Base-by-base conservation (phyloP, 192 early-diverging fungal species). In the Backusella tuberculispora region DNA sequence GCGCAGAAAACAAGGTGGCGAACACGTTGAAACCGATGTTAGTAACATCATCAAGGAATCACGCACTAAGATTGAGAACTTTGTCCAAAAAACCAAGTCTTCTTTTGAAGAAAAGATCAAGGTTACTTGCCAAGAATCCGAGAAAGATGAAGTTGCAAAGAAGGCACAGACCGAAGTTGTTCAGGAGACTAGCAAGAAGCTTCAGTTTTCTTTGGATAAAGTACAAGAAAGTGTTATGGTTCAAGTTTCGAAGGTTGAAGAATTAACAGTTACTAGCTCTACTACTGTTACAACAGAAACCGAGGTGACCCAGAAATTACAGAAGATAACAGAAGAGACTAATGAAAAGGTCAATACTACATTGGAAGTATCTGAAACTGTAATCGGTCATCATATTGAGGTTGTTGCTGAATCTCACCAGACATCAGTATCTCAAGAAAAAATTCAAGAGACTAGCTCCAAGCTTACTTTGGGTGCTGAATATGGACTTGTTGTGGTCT, bases 1-100 rank as follows among this genome's bases (percentile, higher is more conserved):
- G 6, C 74, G 74, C 37, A 17, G 38, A 2, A 75, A 75, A 17
- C 47, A 75, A 67, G 74, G 74, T 37, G 74, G 74, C 26, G 41
- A 63, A 0, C 8, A 75, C 24, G 74, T 44, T 41, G 21, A 68
- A 45, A 7, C 37, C n/a, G 74, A 75, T 21, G 37, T 75, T 63
- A 38, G 46, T 10, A 50, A 12, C 17, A 69, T 75, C 47, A 63
- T 75, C 17, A 68, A 47, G 29, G 19, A 75, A 34, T 50, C 64
- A 13, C 46, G 46, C 10, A 38, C 66, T 38, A 66, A 66, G 14
- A 47, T 75, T 53, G 44, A 15, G 1, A 21, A 44, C 7, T 47
- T 29, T 56, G 26, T 69, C 21, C 19, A 44, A 7, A 21, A 69
- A 24, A 46, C 44, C 15, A 45, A 69, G 24, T 29, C 43, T 0